Evolutionary conservation across 139 green algal genomes (phyloP).

Genomic region (Raphidocelis subcapitata): DNA sequence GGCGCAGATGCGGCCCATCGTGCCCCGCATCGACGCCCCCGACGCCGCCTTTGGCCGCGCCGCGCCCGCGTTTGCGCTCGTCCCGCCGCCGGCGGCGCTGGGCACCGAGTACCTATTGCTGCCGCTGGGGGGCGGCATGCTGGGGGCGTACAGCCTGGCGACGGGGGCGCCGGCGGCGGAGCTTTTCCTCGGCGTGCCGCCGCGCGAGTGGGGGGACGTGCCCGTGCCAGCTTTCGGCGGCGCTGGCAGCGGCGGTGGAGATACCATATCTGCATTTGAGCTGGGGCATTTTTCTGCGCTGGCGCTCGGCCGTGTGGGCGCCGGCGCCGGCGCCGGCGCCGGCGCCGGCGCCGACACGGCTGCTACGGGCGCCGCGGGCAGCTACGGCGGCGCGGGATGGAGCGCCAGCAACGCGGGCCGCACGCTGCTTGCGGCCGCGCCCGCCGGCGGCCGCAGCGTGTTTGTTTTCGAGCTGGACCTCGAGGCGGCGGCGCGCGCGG

Average conservation of each 20-base stretch:
- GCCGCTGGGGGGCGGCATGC: slow-evolving; percentile 31
- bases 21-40: slow-evolving; percentile 49
- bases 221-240: not conserved
- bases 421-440: not conserved
- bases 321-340: not conserved
- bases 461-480: slow-evolving; percentile 7
- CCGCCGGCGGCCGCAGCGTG: not conserved
- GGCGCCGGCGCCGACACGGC: not conserved
- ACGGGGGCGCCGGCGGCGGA: slow-evolving; percentile 36
- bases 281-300: not conserved
- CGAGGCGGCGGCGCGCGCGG: not conserved
- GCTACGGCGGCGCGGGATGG: not conserved
- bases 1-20: slow-evolving; percentile 18
- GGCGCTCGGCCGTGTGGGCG: not conserved
- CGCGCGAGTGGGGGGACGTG: not conserved
- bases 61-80: slow-evolving; percentile 43
- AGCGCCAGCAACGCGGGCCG: slow-evolving; percentile 1
- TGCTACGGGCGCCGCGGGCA: slow-evolving; percentile 1
- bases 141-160: slow-evolving; percentile 42
- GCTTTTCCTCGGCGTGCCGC: slow-evolving; percentile 16
- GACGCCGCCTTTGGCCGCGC: slow-evolving; percentile 41
- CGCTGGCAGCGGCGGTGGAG: not conserved
- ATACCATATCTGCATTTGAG: not conserved
- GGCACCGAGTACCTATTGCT: slow-evolving; percentile 54
- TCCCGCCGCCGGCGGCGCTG: slow-evolving; percentile 16